A percentile compares a stretch with the other conserved stretches of the same genome.
Evolutionary conservation across 2,329 filamentous ascomycete genomes (phyloP).

Genomic region (Penicillium expansum): DNA sequence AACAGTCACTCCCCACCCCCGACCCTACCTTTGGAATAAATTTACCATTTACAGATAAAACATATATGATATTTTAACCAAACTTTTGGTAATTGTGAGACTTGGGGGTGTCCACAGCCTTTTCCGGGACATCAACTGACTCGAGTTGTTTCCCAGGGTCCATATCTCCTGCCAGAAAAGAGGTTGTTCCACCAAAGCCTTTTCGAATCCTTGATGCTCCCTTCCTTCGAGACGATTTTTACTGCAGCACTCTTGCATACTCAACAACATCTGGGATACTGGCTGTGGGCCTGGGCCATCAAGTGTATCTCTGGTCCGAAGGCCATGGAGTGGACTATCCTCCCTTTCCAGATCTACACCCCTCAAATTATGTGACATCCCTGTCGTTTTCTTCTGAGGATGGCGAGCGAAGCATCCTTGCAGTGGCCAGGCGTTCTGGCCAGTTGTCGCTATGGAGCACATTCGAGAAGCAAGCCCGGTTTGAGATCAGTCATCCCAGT

Average conservation of each 20-base stretch:
- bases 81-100: slow-evolving; percentile 2
- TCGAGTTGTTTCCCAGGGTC: slow-evolving; percentile 24
- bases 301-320: slow-evolving; percentile 89
- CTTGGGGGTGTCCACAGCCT: background rate
- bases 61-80: slow-evolving; percentile 4
- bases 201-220: slow-evolving; percentile 90
- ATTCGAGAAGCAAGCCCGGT: slow-evolving; percentile 62
- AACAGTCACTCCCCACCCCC: background rate
- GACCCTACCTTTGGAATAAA: slow-evolving; percentile 1
- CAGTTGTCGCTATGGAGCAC: slow-evolving; percentile 75
- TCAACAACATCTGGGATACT: slow-evolving; percentile 70
- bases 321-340: slow-evolving; percentile 61
- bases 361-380: slow-evolving; percentile 67
- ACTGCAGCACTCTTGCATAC: slow-evolving; percentile 88
- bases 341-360: slow-evolving; percentile 52
- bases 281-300: slow-evolving; percentile 75
- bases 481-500: slow-evolving; percentile 68
- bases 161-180: slow-evolving; percentile 17
- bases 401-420: slow-evolving; percentile 76
- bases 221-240: slow-evolving; percentile 88
- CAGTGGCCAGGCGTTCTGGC: slow-evolving; percentile 77
- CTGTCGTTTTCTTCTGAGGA: slow-evolving; percentile 82
- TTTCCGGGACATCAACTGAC: slow-evolving; percentile 14
- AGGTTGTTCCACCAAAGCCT: slow-evolving; percentile 66
- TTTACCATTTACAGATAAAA: background rate